Evolutionary conservation across 768 basidiomycete species (phyloP), one percentile per base, ranked within the genome.

Genomic region (Auriscalpium microsporum): DNA sequence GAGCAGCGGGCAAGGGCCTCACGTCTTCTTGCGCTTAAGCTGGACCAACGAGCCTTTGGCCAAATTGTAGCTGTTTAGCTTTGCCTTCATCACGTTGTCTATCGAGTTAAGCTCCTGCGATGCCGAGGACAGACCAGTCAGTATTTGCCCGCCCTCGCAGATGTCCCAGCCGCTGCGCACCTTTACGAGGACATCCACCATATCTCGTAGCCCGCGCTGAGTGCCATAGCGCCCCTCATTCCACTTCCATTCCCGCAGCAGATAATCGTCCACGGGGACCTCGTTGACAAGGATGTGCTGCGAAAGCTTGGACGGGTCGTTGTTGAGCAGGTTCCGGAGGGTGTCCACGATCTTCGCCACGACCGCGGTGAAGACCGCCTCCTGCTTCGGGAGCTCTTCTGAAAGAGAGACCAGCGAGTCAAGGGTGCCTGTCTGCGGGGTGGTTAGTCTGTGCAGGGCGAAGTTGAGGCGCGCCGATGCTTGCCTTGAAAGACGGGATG

Each of bases 1-100:
- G 48, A 37, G 54, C 16, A 40, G 34, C 16, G 48, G 58, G 51
- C 71, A 21, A 36, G n/a, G 2, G 56, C 66, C 79, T 55, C 67
- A 95, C 94, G 82, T 83, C 76, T 90, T 88, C 83, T 93, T 98
- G 62, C 96, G 84, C 67, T 95, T 91, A 79, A 98, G 84, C 65
- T 92, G 87, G 4, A 84, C 81, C 50, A 98, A 75, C 48, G 90
- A 86, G 0, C 95, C 95, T 69, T 99, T 99, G 49, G 92, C 88
- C 11, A 95, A 73, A 67, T 94, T 94, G 71, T 99, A 99, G 66
- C 83, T 86, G 63, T 86, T 89, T 42, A 93, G 72, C 71, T 96
- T 97, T 44, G 83, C 75, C 74, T 95, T 95, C 81, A 96, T 89
- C 40, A 89, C 84, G 65, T 88, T 90, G 70, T 99, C 96, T 59